A percentile compares a stretch with the other conserved stretches of the same genome.
These are phyloP conservation scores for Cytospora piceicola DNA, from an alignment of 2,329 filamentous ascomycete species.

Conservation along the genomic window DNA sequence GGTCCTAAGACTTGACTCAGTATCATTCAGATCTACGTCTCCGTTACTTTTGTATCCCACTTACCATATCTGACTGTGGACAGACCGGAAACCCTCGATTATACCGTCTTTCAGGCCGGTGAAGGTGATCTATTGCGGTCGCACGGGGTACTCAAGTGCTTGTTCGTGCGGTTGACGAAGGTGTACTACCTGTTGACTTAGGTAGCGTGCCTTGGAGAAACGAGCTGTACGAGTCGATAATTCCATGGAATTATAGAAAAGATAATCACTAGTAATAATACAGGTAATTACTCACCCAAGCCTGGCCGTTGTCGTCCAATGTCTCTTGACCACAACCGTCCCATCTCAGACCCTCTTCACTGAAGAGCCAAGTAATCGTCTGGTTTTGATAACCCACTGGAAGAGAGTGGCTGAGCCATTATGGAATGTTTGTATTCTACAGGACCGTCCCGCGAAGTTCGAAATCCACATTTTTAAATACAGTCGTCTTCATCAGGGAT, in stretches of 20 bases:
- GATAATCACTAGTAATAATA: neutral
- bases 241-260: neutral
- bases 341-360: slow-evolving; percentile 46
- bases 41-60: neutral
- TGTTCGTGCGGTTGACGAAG: slow-evolving; percentile 35
- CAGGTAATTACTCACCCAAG: slow-evolving; percentile 31
- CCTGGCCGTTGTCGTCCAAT: slow-evolving; percentile 38
- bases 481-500: slow-evolving; percentile 36
- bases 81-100: slow-evolving; percentile 23
- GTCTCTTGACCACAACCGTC: slow-evolving; percentile 46
- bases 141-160: slow-evolving; percentile 40
- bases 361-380: slow-evolving; percentile 45
- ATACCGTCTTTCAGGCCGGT: slow-evolving; percentile 24
- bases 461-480: slow-evolving; percentile 37
- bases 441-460: slow-evolving; percentile 36
- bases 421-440: slow-evolving; percentile 33
- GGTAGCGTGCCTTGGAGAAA: neutral
- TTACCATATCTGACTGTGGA: slow-evolving; percentile 31
- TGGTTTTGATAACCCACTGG: slow-evolving; percentile 49
- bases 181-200: slow-evolving; percentile 30
- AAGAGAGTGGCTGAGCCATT: slow-evolving; percentile 46
- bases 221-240: neutral
- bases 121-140: slow-evolving; percentile 38
- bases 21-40: rapidly evolving
- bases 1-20: slow-evolving; percentile 16